Base-by-base conservation (phyloP, 1,284 basidiomycete species). In the Mixia osmundae region DNA sequence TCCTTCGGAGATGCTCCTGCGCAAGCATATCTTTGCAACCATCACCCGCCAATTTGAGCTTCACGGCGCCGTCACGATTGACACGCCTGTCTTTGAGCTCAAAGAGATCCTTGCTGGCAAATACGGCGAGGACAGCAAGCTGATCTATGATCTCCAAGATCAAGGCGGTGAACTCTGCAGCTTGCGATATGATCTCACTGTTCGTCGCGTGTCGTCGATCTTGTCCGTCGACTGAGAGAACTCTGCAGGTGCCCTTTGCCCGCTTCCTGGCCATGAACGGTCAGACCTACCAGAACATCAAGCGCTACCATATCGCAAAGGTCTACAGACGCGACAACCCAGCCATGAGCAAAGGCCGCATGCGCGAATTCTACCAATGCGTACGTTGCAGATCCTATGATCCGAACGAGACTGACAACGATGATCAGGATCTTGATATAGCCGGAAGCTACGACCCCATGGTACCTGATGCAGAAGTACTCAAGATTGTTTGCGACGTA, bases 331-430 rank as follows among this genome's bases (percentile, higher is more conserved):
- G 91, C 53, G 89, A 99, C 58, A 87, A 78, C 52, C 89, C 91
- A 1, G 87, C 89, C 41, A 87, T 97, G 77, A 76, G 74, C 36
- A 97, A 99, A 61, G 89, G 89, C 3, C 68, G 89, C 25, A 94
- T 97, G 83, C 69, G 89, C 44, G 89, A 99, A 61, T 97, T 97
- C 55, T 87, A 82, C 54, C 89, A 99, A 61, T 94, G 89, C 46
- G 82, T 87, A 48, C 50, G 72, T 30, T 4, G 9, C 28, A 18
- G 15, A 15, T 15, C 15, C 39, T 25, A 4, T 18, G 31, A 8
- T 29, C 12, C 22, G 21, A 12, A 9, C 9, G 5, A n/a, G 33
- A 19, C 24, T 38, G 14, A 15, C 18, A 25, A n/a, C 14, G 19
- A 15, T n/a, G 9, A 5, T 59, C 45, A 72, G 83, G 89, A 97